Percentiles rank a stretch among this genome's conserved stretches.
Evolutionary conservation across 805 yeast species (phyloP).

Genomic region (Hanseniaspora mollemarum): DNA sequence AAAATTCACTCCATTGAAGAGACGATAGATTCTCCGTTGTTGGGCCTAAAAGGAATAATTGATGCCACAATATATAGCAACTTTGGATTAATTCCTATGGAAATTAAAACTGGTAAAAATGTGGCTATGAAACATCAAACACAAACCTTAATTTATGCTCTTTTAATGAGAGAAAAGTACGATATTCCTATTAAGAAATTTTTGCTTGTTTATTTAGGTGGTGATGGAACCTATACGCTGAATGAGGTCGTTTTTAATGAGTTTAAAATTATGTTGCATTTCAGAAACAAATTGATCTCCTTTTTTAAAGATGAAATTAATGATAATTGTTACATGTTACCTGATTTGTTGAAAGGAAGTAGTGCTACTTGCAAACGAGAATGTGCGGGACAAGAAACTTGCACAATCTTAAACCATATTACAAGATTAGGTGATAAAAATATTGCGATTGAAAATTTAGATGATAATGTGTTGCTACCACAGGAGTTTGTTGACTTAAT

Average conservation of each 20-base stretch:
- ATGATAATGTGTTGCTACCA: conserved; percentile 30
- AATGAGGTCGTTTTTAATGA: conserved; percentile 35
- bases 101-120: conserved; percentile 72
- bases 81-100: conserved; percentile 66
- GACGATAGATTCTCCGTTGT: conserved; percentile 80
- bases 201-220: conserved; percentile 62
- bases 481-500: conserved; percentile 33
- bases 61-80: conserved; percentile 73
- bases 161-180: conserved; percentile 70
- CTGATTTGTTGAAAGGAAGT: conserved; percentile 8
- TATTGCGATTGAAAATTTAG: conserved; percentile 43
- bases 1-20: conserved; percentile 79
- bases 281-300: conserved; percentile 58
- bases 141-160: conserved; percentile 71
- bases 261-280: conserved; percentile 53
- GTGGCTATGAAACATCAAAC: conserved; percentile 64
- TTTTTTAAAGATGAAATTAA: conserved; percentile 33
- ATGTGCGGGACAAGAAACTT: conserved; percentile 14
- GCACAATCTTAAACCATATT: conserved; percentile 30
- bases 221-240: conserved; percentile 24
- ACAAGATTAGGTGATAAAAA: conserved; percentile 47
- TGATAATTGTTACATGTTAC: conserved; percentile 9
- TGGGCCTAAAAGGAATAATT: conserved; percentile 77
- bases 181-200: conserved; percentile 53
- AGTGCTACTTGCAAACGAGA: conserved; percentile 14